These are phyloP conservation scores for Zostera marina DNA, from an alignment of 116 monocot genomes.

Conservation along the genomic window DNA sequence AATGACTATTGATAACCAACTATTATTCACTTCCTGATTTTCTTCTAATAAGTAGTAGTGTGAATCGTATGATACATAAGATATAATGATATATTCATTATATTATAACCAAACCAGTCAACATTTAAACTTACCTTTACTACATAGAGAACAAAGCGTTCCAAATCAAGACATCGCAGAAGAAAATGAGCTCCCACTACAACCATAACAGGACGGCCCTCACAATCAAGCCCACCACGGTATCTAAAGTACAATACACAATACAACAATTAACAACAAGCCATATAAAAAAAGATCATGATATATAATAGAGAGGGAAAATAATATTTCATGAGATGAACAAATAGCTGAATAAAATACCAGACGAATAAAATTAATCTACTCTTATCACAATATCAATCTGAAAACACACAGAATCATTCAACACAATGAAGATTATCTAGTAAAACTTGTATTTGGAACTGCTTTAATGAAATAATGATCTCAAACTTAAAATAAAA, in stretches of 20 bases:
- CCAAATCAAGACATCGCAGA: conserved; percentile 84
- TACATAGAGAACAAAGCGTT: conserved; percentile 81
- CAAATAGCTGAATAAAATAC: neutral
- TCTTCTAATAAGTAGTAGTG: too few relatives aligned
- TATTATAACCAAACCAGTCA: neutral
- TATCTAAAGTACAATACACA: conserved; percentile 27
- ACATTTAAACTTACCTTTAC: conserved; percentile 46
- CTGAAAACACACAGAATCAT: too few relatives aligned
- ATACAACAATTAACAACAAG: neutral
- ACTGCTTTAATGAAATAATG: too few relatives aligned
- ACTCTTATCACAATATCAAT: too few relatives aligned
- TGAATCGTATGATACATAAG: neutral
- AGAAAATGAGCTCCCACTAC: conserved; percentile 99
- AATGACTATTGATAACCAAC: too few relatives aligned
- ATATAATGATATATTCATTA: neutral
- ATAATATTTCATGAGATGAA: neutral
- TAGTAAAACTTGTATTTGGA: too few relatives aligned
- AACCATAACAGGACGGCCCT: conserved; percentile 89
- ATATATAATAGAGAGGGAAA: too few relatives aligned
- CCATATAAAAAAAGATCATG: neutral
- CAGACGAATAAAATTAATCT: neutral
- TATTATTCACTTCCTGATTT: too few relatives aligned
- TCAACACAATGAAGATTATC: too few relatives aligned
- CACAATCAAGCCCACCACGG: conserved; percentile 88
- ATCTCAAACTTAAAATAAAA: too few relatives aligned